Base-by-base conservation (phyloP, 1,139 yeast species). In the Kurtzmaniella quercitrusa region DNA sequence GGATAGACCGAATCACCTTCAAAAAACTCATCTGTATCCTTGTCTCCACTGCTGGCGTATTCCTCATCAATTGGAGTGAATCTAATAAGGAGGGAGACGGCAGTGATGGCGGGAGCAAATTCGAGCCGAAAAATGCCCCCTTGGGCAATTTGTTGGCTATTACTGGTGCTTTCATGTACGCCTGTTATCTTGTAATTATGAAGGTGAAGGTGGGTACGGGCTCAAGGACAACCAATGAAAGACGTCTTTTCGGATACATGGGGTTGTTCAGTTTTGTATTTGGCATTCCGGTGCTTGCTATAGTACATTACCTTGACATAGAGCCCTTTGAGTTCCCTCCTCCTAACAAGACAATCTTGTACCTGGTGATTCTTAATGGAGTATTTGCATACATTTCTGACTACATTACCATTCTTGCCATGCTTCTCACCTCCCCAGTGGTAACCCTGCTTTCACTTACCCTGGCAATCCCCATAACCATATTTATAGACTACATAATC, bases 401-500 rank as follows among this genome's bases (percentile, higher is more conserved):
- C 52, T 78, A 69, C 47, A 60, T 68, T 19, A 73, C 79, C 1
- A 68, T 77, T 8, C 54, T 75, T 29, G 81, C 82, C 6, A 68
- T 77, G 66, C 56, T 78, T 21, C 63, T 77, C 39, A 77, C 82
- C 0, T 75, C 80, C 43, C 83, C 83, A 0, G 63, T 78, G 45
- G 71, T 77, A 9, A 73, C 80, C 2, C 69, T 81, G 8, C 62
- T 78, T 34, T 75, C 81, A 3, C 58, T 78, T 34, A 75, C 82
- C 0, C 66, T 78, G 0, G 73, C 78, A 0, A 75, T 78, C 33
- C 83, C 83, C 2, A 65, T 78, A 29, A 74, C 78, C 24, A 74
- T 78, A 45, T 65, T 73, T 45, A 58, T 73, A 15, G 80, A 77
- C 50, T 73, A 66, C 46, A 49, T 73, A 18, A 55, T 68, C 2